Percentiles rank a stretch among this genome's conserved stretches.
Evolutionary conservation across 306 rosid genomes (phyloP).

Genomic region (Psophocarpus tetragonolobus): DNA sequence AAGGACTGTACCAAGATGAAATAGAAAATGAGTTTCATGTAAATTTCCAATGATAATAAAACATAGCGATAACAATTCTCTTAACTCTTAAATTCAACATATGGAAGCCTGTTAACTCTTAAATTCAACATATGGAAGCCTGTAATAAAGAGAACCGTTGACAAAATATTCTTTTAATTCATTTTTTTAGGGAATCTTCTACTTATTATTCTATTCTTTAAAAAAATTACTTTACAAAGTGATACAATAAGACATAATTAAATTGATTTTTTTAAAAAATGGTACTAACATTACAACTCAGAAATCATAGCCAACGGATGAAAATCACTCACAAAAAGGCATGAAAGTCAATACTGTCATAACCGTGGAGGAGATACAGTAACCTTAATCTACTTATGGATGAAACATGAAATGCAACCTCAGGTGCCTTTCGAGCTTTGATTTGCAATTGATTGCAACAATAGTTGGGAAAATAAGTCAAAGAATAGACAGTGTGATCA

Average conservation of each 20-base stretch:
- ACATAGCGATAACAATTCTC: background rate
- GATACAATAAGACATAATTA: background rate
- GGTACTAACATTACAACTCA: no score
- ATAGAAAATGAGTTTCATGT: background rate
- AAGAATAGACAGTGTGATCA: slow-evolving; percentile 5
- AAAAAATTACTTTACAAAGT: background rate
- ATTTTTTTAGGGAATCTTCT: background rate
- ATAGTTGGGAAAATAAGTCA: background rate
- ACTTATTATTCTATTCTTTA: background rate
- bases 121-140: background rate
- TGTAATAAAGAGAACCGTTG: background rate
- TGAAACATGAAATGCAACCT: slow-evolving; percentile 20
- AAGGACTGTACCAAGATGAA: background rate
- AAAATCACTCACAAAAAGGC: background rate
- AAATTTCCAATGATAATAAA: background rate
- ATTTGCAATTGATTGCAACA: slow-evolving; percentile 9
- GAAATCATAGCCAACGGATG: background rate
- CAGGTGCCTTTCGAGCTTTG: background rate
- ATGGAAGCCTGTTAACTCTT: background rate
- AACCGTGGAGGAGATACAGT: background rate
- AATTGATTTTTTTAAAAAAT: background rate
- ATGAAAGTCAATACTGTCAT: background rate
- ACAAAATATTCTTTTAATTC: background rate
- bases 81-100: background rate
- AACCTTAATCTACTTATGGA: background rate